Conservation (phyloP, 495 filamentous ascomycete genomes). For the Neurospora sp. region DNA sequence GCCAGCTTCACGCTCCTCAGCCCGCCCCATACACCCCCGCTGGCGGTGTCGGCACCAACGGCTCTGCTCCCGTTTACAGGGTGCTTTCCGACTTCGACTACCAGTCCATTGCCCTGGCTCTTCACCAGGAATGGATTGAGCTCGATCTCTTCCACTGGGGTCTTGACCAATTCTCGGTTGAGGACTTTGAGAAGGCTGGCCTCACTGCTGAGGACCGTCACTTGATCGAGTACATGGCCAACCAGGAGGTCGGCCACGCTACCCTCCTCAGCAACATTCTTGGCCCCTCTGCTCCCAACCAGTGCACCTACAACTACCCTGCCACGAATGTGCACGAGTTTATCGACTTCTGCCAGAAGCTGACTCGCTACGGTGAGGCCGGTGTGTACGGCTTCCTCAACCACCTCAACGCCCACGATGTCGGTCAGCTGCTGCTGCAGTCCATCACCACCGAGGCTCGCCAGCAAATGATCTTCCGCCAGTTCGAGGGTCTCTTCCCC, state of each 20-base stretch:
- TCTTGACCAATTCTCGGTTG: constrained; percentile 55
- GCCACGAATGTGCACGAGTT: constrained; percentile 67
- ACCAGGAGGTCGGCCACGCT: constrained; percentile 76
- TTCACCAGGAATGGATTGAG: constrained; percentile 84
- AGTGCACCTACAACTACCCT: constrained; percentile 79
- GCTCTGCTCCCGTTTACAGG: constrained; percentile 60
- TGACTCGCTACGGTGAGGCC: constrained; percentile 73
- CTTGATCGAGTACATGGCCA: constrained; percentile 74
- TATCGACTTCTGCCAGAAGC: constrained; percentile 77
- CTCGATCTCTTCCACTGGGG: constrained; percentile 80
- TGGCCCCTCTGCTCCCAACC: constrained; percentile 57
- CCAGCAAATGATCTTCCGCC: constrained; percentile 83
- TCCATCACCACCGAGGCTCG: constrained; percentile 77
- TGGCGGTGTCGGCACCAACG: constrained; percentile 76
- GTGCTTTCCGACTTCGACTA: constrained; percentile 66
- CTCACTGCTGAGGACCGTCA: constrained; percentile 57
- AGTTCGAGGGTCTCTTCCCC: constrained; percentile 73
- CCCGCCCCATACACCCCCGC: constrained; percentile 65
- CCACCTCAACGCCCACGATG: constrained; percentile 70
- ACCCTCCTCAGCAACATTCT: constrained; percentile 75
- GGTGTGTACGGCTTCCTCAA: constrained; percentile 79
- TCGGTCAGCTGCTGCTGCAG: constrained; percentile 61
- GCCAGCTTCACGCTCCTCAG: constrained; percentile 51
- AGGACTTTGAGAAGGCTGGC: constrained; percentile 61
- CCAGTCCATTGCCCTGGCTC: constrained; percentile 55